Conservation (phyloP, 2,329 filamentous ascomycete species). For the Diaporthe vexans region DNA sequence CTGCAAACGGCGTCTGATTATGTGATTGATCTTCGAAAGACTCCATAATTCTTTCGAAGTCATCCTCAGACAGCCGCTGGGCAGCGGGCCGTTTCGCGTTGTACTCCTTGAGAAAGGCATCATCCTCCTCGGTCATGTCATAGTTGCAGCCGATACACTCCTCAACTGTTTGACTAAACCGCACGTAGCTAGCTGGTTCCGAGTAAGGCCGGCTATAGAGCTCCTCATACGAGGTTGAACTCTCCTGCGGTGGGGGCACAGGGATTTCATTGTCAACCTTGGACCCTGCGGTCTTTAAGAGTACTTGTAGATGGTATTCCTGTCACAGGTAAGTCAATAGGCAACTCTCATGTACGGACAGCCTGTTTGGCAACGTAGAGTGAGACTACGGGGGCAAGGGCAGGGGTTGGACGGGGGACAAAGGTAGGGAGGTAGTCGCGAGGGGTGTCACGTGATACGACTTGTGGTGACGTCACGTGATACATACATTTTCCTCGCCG, state of each 20-base stretch:
- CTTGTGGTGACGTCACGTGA: conserved; percentile 43
- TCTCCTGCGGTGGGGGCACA: conserved; percentile 74
- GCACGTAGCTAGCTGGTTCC: conserved; percentile 93
- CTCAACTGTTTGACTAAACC: conserved; percentile 97
- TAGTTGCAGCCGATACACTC: conserved; percentile 89
- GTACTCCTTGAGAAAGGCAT: conserved; percentile 84
- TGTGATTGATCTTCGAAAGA: conserved; percentile 91
- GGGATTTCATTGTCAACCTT: conserved; percentile 74
- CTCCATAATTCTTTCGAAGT: conserved; percentile 95
- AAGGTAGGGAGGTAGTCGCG: conserved; percentile 2
- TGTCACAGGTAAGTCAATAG: conserved; percentile 57
- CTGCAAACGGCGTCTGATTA: conserved; percentile 87
- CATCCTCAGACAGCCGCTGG: conserved; percentile 84
- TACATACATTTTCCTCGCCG: conserved; percentile 94
- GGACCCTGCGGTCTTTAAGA: conserved; percentile 70
- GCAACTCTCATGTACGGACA: not conserved
- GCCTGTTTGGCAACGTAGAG: not conserved
- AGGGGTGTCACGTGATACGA: conserved; percentile 42
- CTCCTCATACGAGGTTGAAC: conserved; percentile 82
- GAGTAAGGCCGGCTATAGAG: conserved; percentile 85
- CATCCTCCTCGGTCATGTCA: conserved; percentile 94
- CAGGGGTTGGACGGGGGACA: not conserved
- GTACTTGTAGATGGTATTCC: conserved; percentile 96
- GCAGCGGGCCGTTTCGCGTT: conserved; percentile 80
- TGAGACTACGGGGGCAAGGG: not conserved